Evolutionary conservation across 2,329 filamentous ascomycete species (phyloP).

Genomic region (Hymenoscyphus occultus): DNA sequence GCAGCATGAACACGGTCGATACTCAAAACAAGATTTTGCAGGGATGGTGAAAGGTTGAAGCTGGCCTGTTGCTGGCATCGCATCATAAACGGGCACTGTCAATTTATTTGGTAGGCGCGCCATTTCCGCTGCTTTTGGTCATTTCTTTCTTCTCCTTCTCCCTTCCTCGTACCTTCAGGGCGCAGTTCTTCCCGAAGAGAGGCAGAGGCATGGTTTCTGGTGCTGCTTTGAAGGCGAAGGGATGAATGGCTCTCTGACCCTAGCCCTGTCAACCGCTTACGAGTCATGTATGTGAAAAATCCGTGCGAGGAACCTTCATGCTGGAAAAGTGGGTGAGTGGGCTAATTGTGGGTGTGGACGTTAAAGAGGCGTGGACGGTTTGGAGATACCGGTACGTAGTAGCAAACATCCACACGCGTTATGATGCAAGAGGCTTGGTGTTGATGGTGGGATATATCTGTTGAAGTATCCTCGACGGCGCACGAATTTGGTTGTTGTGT

Average conservation of each 20-base stretch:
- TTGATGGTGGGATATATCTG: too few relatives aligned
- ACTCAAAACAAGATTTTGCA: constrained; percentile 12
- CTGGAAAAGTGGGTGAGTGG: constrained; percentile 3
- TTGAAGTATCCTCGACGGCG: too few relatives aligned
- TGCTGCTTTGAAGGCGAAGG: constrained; percentile 9
- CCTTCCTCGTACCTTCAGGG: neutral
- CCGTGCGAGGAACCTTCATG: constrained; percentile 13
- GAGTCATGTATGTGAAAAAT: constrained; percentile 12
- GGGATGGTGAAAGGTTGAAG: neutral
- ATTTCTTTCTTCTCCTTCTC: neutral
- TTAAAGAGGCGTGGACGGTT: too few relatives aligned
- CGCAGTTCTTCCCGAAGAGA: constrained; percentile 9
- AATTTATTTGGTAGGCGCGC: constrained; percentile 8
- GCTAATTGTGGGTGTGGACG: too few relatives aligned
- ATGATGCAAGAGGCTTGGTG: too few relatives aligned
- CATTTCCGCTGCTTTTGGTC: constrained; percentile 8
- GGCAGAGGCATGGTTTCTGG: constrained; percentile 2
- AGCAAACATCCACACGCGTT: too few relatives aligned
- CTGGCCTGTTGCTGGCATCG: neutral
- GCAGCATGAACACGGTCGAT: constrained; percentile 9
- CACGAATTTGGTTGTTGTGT: too few relatives aligned
- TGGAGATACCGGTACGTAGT: too few relatives aligned
- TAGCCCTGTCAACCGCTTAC: neutral
- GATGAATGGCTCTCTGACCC: neutral
- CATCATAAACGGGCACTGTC: neutral